A percentile compares a stretch with the other conserved stretches of the same genome.
Conservation (phyloP, 257 asterid species). For the Mitragyna speciosa region DNA sequence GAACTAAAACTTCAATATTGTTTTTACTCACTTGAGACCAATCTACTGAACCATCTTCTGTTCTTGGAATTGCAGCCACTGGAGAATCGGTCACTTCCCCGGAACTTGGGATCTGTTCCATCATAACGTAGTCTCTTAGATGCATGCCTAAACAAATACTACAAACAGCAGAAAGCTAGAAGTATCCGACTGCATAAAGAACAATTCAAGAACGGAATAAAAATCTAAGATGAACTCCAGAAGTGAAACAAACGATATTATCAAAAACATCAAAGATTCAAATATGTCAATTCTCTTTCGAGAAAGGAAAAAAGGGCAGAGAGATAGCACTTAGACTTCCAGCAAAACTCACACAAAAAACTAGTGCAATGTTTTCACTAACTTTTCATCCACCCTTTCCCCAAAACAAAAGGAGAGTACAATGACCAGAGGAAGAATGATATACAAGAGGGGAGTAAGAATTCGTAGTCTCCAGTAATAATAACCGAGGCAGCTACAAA, state of each 20-base stretch:
- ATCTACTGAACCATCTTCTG: conserved; percentile 71
- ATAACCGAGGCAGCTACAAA: not conserved
- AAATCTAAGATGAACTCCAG: not conserved
- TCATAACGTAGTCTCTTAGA: conserved; percentile 16
- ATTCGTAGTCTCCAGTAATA: not conserved
- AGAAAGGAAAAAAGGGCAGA: not conserved
- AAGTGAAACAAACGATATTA: not conserved
- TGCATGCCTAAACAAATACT: not conserved
- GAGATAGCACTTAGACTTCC: not conserved
- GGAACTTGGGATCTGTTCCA: conserved; percentile 74
- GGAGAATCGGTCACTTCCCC: conserved; percentile 60
- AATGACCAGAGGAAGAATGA: not conserved
- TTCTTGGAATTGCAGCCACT: conserved; percentile 68
- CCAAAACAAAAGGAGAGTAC: not conserved
- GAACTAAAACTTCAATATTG: not conserved
- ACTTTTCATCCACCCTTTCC: conserved; percentile 1
- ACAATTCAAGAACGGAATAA: not conserved
- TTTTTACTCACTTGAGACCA: conserved; percentile 80
- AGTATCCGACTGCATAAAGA: not conserved
- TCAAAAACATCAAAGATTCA: not conserved
- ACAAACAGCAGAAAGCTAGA: not conserved
- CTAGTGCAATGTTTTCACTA: not conserved
- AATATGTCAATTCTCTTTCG: not conserved
- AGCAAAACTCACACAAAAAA: not conserved
- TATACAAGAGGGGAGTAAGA: not conserved